A percentile compares a stretch with the other conserved stretches of the same genome.
Conservation (phyloP, 2,329 filamentous ascomycete species). For the Fusarium nematophilum region DNA sequence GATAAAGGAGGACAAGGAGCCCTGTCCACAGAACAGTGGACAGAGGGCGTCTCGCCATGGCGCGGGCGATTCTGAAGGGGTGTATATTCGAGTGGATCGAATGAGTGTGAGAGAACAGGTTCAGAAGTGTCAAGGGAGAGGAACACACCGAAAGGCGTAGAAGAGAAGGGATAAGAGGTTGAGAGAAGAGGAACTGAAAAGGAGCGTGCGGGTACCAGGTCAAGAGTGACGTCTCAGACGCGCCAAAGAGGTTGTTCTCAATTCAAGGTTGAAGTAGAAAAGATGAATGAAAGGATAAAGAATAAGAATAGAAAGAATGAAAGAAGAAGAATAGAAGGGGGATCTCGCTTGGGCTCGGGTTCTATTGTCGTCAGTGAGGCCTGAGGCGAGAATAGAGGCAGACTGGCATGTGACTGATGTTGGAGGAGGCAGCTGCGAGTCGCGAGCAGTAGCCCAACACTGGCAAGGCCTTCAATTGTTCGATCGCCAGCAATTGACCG, state of each 20-base stretch:
- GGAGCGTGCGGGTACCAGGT: slow-evolving; percentile 29
- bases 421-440: slow-evolving; percentile 39
- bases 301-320: slow-evolving; percentile 21
- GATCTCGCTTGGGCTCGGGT: slow-evolving; percentile 5
- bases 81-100: slow-evolving; percentile 3
- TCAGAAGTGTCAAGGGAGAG: slow-evolving; percentile 12
- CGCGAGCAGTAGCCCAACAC: slow-evolving; percentile 7
- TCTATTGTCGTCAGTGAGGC: slow-evolving; percentile 24
- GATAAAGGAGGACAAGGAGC: slow-evolving; percentile 35
- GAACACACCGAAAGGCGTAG: slow-evolving; percentile 22
- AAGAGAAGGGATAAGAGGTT: slow-evolving; percentile 14
- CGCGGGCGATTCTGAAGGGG: slow-evolving; percentile 3
- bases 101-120: slow-evolving; percentile 7
- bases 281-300: slow-evolving; percentile 34
- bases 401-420: slow-evolving; percentile 26
- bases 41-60: slow-evolving; percentile 30
- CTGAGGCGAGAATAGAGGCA: slow-evolving; percentile 36
- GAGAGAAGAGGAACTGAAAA: slow-evolving; percentile 29
- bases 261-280: slow-evolving; percentile 30
- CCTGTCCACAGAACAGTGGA: slow-evolving; percentile 26
- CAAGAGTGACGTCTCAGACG: slow-evolving; percentile 20
- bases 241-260: slow-evolving; percentile 31
- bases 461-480: not conserved
- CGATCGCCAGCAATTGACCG: slow-evolving; percentile 3
- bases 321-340: slow-evolving; percentile 10